A percentile compares a stretch with the other conserved stretches of the same genome.
phyloP scores from a whole-genome alignment of 257 asterid genomes.

The Scutellaria minor region DNA sequence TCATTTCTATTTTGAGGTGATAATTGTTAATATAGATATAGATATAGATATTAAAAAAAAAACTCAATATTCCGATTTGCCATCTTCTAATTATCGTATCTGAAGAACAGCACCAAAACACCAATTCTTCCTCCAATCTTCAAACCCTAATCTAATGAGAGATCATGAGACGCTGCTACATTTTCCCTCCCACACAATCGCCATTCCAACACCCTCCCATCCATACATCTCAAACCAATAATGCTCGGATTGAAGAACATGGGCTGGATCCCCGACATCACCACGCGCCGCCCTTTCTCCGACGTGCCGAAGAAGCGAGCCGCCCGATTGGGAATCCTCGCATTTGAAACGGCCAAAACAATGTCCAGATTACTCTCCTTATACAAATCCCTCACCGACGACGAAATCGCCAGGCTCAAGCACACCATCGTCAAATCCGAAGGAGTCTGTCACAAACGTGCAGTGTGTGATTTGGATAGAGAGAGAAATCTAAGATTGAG shows the following conservation, averaged over 20 bases:
- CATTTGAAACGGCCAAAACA: constrained; percentile 77
- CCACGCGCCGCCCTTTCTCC: constrained; percentile 38
- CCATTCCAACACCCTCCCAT: constrained; percentile 12
- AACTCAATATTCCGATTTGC: too few species aligned
- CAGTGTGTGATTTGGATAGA: too few species aligned
- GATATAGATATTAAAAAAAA: too few species aligned
- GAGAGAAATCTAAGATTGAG: too few species aligned
- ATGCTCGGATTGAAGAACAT: constrained; percentile 52
- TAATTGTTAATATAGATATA: too few species aligned
- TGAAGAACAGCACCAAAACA: neutral
- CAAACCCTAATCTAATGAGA: constrained; percentile 16
- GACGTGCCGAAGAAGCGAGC: constrained; percentile 35
- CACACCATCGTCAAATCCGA: constrained; percentile 47
- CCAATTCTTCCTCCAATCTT: constrained; percentile 11
- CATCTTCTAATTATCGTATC: neutral
- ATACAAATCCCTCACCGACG: constrained; percentile 67
- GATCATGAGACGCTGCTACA: neutral
- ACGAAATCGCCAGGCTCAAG: constrained; percentile 44
- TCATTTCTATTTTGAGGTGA: too few species aligned
- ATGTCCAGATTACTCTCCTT: constrained; percentile 74
- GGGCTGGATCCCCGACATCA: constrained; percentile 57
- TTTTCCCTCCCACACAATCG: too few species aligned
- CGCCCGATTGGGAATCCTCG: constrained; percentile 57
- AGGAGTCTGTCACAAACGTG: constrained; percentile 41
- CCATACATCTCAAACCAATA: neutral